phyloP scores from a whole-genome alignment of 2,329 filamentous ascomycete genomes.

The Epicoccum nigrum region DNA sequence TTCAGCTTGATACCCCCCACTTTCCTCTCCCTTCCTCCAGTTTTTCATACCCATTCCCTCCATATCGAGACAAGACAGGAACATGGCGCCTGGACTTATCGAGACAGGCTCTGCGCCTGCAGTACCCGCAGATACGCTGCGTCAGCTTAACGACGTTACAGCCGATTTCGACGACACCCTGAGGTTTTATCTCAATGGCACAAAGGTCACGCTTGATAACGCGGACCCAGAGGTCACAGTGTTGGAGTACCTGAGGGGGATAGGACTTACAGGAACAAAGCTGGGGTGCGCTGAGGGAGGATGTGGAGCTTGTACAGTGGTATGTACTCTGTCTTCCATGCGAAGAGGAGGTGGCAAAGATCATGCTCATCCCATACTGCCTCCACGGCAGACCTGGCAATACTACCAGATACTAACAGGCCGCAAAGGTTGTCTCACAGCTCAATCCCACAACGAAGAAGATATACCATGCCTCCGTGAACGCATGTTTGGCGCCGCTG shows the following conservation, averaged over 20 bases:
- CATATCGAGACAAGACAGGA: no score
- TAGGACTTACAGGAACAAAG: conserved; percentile 94
- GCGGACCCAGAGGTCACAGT: conserved; percentile 91
- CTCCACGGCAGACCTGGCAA: no score
- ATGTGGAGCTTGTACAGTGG: conserved; percentile 94
- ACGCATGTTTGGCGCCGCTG: conserved; percentile 91
- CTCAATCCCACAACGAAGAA: conserved; percentile 89
- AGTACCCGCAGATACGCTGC: conserved; percentile 52
- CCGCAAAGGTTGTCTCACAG: conserved; percentile 75
- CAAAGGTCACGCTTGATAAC: conserved; percentile 81
- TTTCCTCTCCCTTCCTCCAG: not conserved
- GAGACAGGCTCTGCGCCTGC: conserved; percentile 50
- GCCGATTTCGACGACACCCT: conserved; percentile 84
- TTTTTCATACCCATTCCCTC: no score
- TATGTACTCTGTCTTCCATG: conserved; percentile 43
- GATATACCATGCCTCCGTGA: conserved; percentile 96
- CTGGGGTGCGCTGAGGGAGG: conserved; percentile 95
- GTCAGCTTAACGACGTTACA: conserved; percentile 67
- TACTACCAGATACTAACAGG: conserved; percentile 15
- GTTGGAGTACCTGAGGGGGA: conserved; percentile 88
- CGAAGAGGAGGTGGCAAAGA: not conserved
- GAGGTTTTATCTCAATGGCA: conserved; percentile 93
- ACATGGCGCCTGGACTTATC: conserved; percentile 65
- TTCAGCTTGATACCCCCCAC: not conserved
- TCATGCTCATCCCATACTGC: not conserved